Evolutionary conservation across 177 flowering plant species (phyloP), one percentile per base, ranked within the genome.

Genomic region (Vitis hybrid): DNA sequence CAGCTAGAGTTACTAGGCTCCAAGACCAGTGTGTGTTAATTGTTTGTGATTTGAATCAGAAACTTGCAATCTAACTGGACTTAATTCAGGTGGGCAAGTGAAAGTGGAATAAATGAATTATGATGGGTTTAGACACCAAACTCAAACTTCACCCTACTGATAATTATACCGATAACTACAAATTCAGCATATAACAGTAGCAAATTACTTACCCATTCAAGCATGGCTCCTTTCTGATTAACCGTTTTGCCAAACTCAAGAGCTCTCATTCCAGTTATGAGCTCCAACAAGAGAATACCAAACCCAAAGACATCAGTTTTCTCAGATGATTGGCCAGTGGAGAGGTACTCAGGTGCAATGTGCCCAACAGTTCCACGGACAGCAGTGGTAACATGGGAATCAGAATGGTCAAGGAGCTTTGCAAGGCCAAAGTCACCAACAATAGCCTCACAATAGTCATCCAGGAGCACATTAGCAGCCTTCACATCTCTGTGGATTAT

Each of bases 351-450:
- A 0, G 98, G 98, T 4, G 98, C 98, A 58, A 93, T 93, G 73
- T 93, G 98, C 4, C 97, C 98, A 8, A 91, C 93, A 2, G 98
- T 93, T 26, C 98, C 98, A 32, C 98, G 86, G 12, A 93, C 98
- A 19, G 95, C 98, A 51, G 98, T 93, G 19, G 98, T 93, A 60
- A 93, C 97, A 76, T 93, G 98, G 23, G 98, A 93, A 56, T 93
- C 94, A n/a, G 80, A 84, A 70, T 93, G 98, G 69, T 93, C 96
- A 52, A 93, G 90, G 18, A 93, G 91, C 87, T 93, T 93, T 4
- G 98, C 98, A 23, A 93, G 94, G 56, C 98, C 98, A 74, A 93
- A 93, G 55, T 93, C 98, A 51, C 98, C 98, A 4, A 93, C 96
- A 12, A 93, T 79, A 14, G 98, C 98, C 72, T 91, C 98, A 70